These are phyloP conservation scores for Vinca minor DNA, from an alignment of 257 asterid genomes.

Conservation along the genomic window DNA sequence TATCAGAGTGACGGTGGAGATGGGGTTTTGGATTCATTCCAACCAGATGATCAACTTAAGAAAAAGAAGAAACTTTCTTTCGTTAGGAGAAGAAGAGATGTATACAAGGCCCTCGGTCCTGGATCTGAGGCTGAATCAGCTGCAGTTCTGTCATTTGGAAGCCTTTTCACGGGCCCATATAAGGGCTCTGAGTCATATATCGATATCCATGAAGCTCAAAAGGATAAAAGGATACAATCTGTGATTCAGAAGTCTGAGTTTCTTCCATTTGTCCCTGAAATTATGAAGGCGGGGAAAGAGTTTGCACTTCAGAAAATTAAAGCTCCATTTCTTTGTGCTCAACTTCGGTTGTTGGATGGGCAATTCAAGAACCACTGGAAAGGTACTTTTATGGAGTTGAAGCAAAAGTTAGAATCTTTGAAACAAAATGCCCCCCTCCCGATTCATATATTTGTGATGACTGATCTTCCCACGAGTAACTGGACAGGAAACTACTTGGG, in stretches of 20 bases:
- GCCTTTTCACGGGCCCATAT: slow-evolving; percentile 72
- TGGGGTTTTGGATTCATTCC: slow-evolving; percentile 68
- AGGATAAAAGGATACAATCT: slow-evolving; percentile 45
- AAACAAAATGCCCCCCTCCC: slow-evolving; percentile 50
- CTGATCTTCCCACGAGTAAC: slow-evolving; percentile 67
- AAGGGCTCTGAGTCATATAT: slow-evolving; percentile 76
- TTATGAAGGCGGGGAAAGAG: slow-evolving; percentile 59
- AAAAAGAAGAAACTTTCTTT: slow-evolving; percentile 58
- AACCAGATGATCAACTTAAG: slow-evolving; percentile 75
- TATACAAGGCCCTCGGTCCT: slow-evolving; percentile 58
- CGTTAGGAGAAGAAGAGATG: slow-evolving; percentile 67
- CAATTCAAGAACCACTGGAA: slow-evolving; percentile 84
- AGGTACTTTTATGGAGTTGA: slow-evolving; percentile 48
- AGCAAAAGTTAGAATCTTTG: slow-evolving; percentile 47
- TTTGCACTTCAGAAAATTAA: slow-evolving; percentile 48
- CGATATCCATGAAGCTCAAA: slow-evolving; percentile 63
- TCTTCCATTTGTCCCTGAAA: slow-evolving; percentile 70
- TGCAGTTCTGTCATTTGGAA: slow-evolving; percentile 60
- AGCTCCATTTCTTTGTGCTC: slow-evolving; percentile 76
- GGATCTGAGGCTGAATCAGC: slow-evolving; percentile 59
- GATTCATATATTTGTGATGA: slow-evolving; percentile 73
- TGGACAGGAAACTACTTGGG: slow-evolving; percentile 81
- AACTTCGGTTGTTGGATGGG: slow-evolving; percentile 85
- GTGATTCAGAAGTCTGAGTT: slow-evolving; percentile 52
- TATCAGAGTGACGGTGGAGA: slow-evolving; percentile 45